Base-by-base conservation (phyloP, 1,284 basidiomycete species). In the Golubevia pallescens region DNA sequence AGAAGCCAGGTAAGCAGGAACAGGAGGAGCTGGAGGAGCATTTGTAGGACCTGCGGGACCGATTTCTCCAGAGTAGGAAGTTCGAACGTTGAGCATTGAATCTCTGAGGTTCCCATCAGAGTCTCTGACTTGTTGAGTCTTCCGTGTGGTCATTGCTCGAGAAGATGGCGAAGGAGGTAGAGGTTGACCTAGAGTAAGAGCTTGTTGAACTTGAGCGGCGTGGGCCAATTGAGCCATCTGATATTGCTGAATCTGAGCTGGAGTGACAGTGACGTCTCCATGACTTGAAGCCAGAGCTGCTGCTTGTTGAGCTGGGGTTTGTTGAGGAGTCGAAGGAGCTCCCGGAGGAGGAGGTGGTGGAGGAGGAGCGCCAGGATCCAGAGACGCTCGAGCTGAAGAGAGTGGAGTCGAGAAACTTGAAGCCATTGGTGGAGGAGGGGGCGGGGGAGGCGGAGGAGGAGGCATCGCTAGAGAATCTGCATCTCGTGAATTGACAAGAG, bases 311-410 rank as follows among this genome's bases (percentile, higher is more conserved):
- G 48, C 28, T 23, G 62, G 56, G 2, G 63, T 57, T 3, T 65
- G 19, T 3, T 61, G 60, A 6, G 85, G 69, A 8, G 74, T 64
- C 58, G 86, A 77, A n/a, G 75, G 69, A 28, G 88, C 87, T 0
- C 88, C 87, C 0, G 86, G 85, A 86, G 85, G 84, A 0, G 87
- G 87, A 0, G 89, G 89, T 34, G 88, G 88, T 4, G 88, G 86
- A 1, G 86, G 86, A 5, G 86, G 80, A 71, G 65, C 14, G 28
- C 28, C 21, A 63, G 67, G 7, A 59, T 67, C 20, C 57, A 38
- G 53, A 3, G 58, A 21, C 5, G 16, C 21, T 58, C 28, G 23
- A 78, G 76, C 3, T 42, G 28, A 38, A 19, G 3, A 1, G 23
- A 28, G 16, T 32, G 28, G 14, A 34, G 60, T 53, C 6, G 60